phyloP scores from a whole-genome alignment of 2,329 filamentous ascomycete species.

The Nectriaceae sp. region DNA sequence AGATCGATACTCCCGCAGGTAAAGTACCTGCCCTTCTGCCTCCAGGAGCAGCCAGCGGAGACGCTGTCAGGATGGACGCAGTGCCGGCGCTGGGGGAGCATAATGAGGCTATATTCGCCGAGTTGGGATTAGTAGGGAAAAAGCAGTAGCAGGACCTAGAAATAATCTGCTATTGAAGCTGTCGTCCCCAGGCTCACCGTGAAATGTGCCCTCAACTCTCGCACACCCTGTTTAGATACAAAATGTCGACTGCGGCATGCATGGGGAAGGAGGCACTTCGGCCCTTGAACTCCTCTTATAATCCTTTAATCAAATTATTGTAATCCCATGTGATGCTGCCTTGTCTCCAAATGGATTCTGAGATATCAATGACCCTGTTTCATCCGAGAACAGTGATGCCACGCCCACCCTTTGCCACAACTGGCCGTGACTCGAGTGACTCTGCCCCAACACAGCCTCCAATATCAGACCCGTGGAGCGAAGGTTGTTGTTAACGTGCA shows the following conservation, averaged over 20 bases:
- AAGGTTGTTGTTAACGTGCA: not conserved
- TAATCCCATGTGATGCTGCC: not conserved
- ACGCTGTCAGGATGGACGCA: conserved; percentile 40
- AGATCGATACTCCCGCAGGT: conserved; percentile 50
- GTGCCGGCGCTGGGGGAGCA: conserved; percentile 54
- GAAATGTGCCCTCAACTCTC: too few relatives aligned
- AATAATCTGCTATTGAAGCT: too few relatives aligned
- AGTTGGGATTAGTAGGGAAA: not conserved
- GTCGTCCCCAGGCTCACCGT: too few relatives aligned
- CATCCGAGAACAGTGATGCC: not conserved
- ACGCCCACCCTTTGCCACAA: not conserved
- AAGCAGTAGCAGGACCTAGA: too few relatives aligned
- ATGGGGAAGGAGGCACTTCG: too few relatives aligned
- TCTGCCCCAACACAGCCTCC: not conserved
- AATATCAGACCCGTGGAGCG: not conserved
- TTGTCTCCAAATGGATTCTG: not conserved
- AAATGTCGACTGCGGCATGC: too few relatives aligned
- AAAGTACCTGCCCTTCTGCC: conserved; percentile 50
- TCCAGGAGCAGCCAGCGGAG: conserved; percentile 39
- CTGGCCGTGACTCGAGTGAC: not conserved
- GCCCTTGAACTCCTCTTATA: too few relatives aligned
- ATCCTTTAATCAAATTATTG: not conserved
- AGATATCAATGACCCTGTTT: not conserved
- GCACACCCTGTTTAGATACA: too few relatives aligned
- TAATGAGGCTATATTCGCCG: conserved; percentile 31